phyloP scores from a whole-genome alignment of 768 basidiomycete species.

The Saitozyma sp. region DNA sequence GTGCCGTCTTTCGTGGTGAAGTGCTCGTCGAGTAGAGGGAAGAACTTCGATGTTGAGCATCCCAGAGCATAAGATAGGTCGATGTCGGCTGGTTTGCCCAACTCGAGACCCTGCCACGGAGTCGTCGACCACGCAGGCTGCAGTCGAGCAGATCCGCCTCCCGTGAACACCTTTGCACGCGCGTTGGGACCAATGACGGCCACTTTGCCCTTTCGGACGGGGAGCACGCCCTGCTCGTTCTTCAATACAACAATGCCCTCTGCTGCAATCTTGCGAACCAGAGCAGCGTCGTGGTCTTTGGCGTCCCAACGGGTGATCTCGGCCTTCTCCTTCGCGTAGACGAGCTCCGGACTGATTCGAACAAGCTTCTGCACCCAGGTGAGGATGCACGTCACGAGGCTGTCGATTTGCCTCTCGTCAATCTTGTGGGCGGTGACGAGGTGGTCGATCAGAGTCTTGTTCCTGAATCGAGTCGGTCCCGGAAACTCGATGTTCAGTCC shows the following conservation, averaged over 20 bases:
- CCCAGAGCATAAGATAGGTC: constrained; percentile 63
- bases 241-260: constrained; percentile 69
- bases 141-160: constrained; percentile 71
- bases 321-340: constrained; percentile 51
- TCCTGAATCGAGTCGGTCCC: constrained; percentile 21
- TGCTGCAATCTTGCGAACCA: constrained; percentile 63
- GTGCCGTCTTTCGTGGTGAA: constrained; percentile 59
- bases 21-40: constrained; percentile 66
- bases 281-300: constrained; percentile 59
- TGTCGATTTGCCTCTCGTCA: constrained; percentile 28
- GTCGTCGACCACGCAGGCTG: constrained; percentile 65
- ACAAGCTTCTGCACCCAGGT: constrained; percentile 71
- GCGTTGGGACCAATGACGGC: constrained; percentile 70
- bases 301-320: constrained; percentile 26
- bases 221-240: constrained; percentile 63
- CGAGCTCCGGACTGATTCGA: constrained; percentile 65
- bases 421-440: constrained; percentile 56
- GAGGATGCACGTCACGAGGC: constrained; percentile 64
- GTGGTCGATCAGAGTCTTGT: constrained; percentile 11
- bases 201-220: constrained; percentile 54
- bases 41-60: constrained; percentile 63
- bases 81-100: constrained; percentile 56
- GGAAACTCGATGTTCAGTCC: constrained; percentile 69
- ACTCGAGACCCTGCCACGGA: constrained; percentile 64
- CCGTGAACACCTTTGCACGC: constrained; percentile 52